Evolutionary conservation across 23 red algal genomes (phyloP).

Genomic region (Cyanidioschyzon merolae): DNA sequence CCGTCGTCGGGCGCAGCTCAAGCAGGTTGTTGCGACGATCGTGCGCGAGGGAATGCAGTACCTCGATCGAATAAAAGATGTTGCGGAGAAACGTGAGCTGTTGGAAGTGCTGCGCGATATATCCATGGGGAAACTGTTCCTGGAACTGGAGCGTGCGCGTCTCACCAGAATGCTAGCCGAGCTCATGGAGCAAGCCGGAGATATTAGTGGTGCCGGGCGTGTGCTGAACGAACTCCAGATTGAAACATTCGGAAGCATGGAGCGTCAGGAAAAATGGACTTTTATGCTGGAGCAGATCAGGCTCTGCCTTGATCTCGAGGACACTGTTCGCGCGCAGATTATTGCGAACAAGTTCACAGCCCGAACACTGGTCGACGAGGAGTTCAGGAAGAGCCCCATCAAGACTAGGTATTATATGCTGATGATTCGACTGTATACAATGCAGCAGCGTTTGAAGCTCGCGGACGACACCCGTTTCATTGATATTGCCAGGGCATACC

Average conservation of each 20-base stretch:
- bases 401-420: slow-evolving; percentile 65
- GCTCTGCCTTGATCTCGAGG: slow-evolving; percentile 77
- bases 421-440: slow-evolving; percentile 45
- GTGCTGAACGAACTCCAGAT: slow-evolving; percentile 98
- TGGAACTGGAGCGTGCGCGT: slow-evolving; percentile 83
- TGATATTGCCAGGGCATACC: slow-evolving; percentile 68
- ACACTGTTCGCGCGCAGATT: slow-evolving; percentile 73
- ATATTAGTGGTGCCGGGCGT: slow-evolving; percentile 52
- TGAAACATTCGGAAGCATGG: slow-evolving; percentile 96
- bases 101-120: slow-evolving; percentile 75
- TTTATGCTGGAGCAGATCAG: slow-evolving; percentile 95
- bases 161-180: slow-evolving; percentile 67
- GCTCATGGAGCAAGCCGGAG: slow-evolving; percentile 64
- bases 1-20: slow-evolving; percentile 86
- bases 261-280: slow-evolving; percentile 74
- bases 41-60: slow-evolving; percentile 73
- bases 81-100: slow-evolving; percentile 40
- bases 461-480: slow-evolving; percentile 58
- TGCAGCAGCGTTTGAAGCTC: slow-evolving; percentile 17
- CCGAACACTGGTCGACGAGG: slow-evolving; percentile 54
- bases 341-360: slow-evolving; percentile 93
- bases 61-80: slow-evolving; percentile 38
- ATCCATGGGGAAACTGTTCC: slow-evolving; percentile 81
- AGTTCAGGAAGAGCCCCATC: slow-evolving; percentile 32
- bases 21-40: slow-evolving; percentile 46